Conservation (phyloP, 441 rosid genomes). For the Geranium incanum region DNA sequence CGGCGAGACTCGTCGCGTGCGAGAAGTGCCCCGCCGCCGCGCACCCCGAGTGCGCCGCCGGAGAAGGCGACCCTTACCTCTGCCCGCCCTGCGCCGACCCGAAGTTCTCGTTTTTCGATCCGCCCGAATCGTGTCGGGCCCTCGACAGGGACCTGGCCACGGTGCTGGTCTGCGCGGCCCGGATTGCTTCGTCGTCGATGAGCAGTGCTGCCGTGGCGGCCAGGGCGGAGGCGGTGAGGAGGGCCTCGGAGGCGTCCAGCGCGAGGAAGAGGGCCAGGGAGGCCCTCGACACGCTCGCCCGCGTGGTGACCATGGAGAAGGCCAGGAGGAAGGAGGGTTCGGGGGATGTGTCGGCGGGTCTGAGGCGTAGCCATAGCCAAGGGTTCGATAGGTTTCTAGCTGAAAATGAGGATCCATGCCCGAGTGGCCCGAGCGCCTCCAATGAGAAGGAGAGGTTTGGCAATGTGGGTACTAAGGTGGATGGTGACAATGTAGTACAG, state of each 20-base stretch:
- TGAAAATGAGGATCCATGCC: neutral
- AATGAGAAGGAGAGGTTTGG: neutral
- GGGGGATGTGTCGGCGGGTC: neutral
- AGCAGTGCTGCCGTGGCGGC: neutral
- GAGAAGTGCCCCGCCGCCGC: neutral
- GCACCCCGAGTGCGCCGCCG: neutral
- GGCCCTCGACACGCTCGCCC: neutral
- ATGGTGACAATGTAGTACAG: neutral
- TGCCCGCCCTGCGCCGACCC: conserved; percentile 10
- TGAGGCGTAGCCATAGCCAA: conserved; percentile 3
- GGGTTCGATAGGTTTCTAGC: conserved; percentile 8
- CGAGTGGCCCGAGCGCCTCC: neutral
- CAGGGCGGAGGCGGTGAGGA: neutral
- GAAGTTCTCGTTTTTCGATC: neutral
- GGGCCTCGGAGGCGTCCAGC: neutral
- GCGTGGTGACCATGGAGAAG: conserved; percentile 1
- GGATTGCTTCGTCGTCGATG: conserved; percentile 1
- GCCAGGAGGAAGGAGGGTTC: neutral
- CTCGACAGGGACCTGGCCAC: neutral
- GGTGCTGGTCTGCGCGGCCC: neutral
- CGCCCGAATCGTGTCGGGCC: neutral
- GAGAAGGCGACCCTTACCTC: neutral
- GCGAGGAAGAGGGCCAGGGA: conserved; percentile 7
- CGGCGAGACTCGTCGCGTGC: conserved; percentile 3
- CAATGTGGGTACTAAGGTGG: neutral